Conservation (phyloP, 495 filamentous ascomycete genomes). For the Saxophila tyrrhenica region DNA sequence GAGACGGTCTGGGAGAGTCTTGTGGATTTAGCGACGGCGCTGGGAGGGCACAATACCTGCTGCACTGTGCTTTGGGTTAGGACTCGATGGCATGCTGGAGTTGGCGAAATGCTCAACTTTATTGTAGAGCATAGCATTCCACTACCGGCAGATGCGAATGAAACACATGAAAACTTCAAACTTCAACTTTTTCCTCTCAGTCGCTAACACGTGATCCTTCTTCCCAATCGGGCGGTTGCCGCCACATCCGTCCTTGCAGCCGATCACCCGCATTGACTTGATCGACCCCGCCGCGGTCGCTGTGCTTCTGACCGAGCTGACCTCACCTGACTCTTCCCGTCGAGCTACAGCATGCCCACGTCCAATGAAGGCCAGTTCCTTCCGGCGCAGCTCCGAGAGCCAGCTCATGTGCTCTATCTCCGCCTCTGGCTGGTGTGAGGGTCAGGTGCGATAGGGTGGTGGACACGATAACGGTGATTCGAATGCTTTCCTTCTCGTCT, state of each 20-base stretch:
- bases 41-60: slow-evolving; percentile 4
- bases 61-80: too few species aligned
- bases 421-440: not conserved
- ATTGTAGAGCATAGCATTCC: too few species aligned
- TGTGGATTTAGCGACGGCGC: slow-evolving; percentile 19
- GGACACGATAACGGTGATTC: not conserved
- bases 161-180: too few species aligned
- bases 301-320: too few species aligned
- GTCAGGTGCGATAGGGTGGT: not conserved
- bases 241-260: not conserved
- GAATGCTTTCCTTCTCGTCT: too few species aligned
- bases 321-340: not conserved
- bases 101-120: too few species aligned
- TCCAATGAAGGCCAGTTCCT: not conserved
- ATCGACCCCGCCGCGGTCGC: too few species aligned
- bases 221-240: not conserved
- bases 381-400: not conserved
- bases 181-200: too few species aligned
- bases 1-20: not conserved
- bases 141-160: too few species aligned
- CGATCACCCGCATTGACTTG: too few species aligned
- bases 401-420: not conserved
- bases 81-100: too few species aligned
- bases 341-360: not conserved
- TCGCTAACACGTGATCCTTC: not conserved